phyloP scores from a whole-genome alignment of 768 basidiomycete species.

The Paxillus rubicundulus region DNA sequence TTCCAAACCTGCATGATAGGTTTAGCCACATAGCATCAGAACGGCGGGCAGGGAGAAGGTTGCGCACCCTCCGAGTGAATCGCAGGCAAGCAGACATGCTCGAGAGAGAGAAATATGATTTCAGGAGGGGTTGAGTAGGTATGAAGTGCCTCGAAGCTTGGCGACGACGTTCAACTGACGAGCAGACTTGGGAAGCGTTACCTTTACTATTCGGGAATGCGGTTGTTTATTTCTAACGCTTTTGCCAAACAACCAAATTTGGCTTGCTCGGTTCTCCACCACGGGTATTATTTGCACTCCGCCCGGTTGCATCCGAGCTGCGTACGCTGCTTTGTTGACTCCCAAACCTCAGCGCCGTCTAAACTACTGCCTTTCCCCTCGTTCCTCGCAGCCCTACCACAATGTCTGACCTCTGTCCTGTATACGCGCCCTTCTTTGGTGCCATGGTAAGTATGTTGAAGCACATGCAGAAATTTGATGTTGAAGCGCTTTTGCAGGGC shows the following conservation, averaged over 20 bases:
- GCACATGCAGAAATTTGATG: background rate
- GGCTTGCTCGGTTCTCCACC: constrained; percentile 2
- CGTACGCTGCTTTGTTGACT: constrained; percentile 10
- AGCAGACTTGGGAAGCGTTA: background rate
- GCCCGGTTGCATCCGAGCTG: constrained; percentile 21
- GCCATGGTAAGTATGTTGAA: constrained; percentile 68
- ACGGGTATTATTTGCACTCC: constrained; percentile 20
- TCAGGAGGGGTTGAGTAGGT: background rate
- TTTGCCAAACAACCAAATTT: constrained; percentile 24
- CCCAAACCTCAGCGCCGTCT: background rate
- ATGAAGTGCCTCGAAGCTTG: background rate
- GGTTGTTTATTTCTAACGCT: constrained; percentile 32
- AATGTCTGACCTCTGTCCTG: constrained; percentile 84
- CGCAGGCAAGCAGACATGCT: constrained; percentile 67
- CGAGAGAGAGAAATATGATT: background rate
- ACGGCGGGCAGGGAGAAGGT: background rate
- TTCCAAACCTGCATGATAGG: constrained; percentile 59
- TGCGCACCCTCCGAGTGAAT: constrained; percentile 60
- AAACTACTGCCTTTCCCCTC: background rate
- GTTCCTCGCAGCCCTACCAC: constrained; percentile 4
- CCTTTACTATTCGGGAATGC: constrained; percentile 2
- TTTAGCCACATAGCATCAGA: constrained; percentile 2
- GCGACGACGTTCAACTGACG: background rate
- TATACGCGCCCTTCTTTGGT: constrained; percentile 98
- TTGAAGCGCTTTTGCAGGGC: constrained; percentile 52